phyloP scores from a whole-genome alignment of 345 rosid species.

The Eucalyptus pauciflora region DNA sequence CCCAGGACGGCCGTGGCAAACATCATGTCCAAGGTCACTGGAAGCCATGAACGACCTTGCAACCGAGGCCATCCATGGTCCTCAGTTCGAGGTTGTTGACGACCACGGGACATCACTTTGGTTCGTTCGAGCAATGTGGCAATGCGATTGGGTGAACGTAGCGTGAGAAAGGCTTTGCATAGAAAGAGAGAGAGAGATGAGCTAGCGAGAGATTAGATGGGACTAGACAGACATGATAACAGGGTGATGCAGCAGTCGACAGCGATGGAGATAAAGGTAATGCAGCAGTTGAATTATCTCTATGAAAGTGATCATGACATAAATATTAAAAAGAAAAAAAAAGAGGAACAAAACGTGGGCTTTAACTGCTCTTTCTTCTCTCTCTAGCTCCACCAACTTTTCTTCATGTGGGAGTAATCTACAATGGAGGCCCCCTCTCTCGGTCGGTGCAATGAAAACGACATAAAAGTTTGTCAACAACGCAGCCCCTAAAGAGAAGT shows the following conservation, averaged over 20 bases:
- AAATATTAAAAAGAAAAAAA: neutral
- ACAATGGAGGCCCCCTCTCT: neutral
- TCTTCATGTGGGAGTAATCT: neutral
- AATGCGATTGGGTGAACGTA: neutral
- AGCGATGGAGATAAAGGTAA: neutral
- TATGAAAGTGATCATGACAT: rapidly evolving
- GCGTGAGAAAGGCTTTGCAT: neutral
- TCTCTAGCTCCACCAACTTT: neutral
- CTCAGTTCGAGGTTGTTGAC: neutral
- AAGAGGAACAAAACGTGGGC: neutral
- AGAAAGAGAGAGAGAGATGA: neutral
- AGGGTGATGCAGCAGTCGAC: neutral
- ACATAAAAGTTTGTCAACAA: neutral
- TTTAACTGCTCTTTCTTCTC: neutral
- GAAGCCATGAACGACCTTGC: neutral
- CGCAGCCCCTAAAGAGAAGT: neutral
- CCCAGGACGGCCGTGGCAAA: neutral
- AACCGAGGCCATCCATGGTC: neutral
- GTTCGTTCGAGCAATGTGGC: neutral
- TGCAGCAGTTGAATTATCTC: no score
- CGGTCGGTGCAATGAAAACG: neutral
- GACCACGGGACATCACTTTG: neutral
- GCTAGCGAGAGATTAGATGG: neutral
- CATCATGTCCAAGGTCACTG: neutral
- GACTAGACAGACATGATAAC: neutral